These are phyloP conservation scores for Coccinonectria pachysandricola DNA, from an alignment of 2,329 filamentous ascomycete genomes.

Conservation along the genomic window DNA sequence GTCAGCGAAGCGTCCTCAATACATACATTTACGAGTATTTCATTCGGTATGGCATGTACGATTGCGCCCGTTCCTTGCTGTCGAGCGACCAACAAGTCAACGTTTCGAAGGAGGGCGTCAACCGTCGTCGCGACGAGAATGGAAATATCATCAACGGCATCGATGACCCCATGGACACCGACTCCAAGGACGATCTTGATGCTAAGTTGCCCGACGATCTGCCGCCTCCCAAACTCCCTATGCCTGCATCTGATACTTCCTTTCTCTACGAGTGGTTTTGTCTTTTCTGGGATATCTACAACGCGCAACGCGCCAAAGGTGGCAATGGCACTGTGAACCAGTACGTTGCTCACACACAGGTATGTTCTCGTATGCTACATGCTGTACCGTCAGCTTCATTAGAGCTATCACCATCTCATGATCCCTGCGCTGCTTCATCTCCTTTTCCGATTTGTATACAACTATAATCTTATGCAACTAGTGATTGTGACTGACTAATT, in stretches of 20 bases:
- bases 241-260: conserved; percentile 56
- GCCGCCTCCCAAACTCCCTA: conserved; percentile 60
- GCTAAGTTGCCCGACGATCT: conserved; percentile 69
- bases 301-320: conserved; percentile 64
- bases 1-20: conserved; percentile 54
- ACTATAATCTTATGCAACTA: conserved; percentile 10
- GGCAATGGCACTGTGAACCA: conserved; percentile 54
- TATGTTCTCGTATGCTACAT: no score
- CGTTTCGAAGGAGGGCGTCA: conserved; percentile 58
- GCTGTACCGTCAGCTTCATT: no score
- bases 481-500: conserved; percentile 10
- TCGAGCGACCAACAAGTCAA: conserved; percentile 57
- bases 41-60: conserved; percentile 72
- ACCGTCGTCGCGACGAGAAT: conserved; percentile 55
- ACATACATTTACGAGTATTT: conserved; percentile 92
- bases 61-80: conserved; percentile 68
- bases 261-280: conserved; percentile 98
- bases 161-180: conserved; percentile 72
- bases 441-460: no score
- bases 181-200: conserved; percentile 67
- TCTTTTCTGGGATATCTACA: conserved; percentile 93
- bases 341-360: conserved; percentile 77
- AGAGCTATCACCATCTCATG: no score
- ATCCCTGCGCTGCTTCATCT: no score
- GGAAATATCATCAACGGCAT: conserved; percentile 58